phyloP scores from a whole-genome alignment of 148 eudicot genomes.

The Vaccinium macrocarpon region DNA sequence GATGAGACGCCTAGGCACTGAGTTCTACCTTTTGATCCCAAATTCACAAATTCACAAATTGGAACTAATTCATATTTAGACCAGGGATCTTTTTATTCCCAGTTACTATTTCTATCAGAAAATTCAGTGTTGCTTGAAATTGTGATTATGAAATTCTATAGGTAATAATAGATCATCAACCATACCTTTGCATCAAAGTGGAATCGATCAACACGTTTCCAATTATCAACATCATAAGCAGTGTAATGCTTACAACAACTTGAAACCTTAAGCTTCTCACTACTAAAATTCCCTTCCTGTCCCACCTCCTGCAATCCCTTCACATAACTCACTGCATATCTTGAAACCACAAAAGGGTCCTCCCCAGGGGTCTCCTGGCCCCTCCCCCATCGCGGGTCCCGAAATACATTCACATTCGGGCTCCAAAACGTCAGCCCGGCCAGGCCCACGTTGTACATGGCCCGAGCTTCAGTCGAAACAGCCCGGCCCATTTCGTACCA shows the following conservation, averaged over 20 bases:
- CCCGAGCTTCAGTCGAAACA: conserved; percentile 42
- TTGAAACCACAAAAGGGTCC: conserved; percentile 37
- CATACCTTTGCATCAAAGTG: conserved; percentile 46
- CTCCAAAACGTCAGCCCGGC: conserved; percentile 48
- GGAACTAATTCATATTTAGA: no score
- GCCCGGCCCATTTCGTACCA: conserved; percentile 48
- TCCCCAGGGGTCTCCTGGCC: conserved; percentile 49
- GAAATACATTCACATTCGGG: conserved; percentile 38
- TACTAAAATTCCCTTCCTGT: conserved; percentile 3
- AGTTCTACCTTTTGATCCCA: no score
- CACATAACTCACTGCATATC: conserved; percentile 34
- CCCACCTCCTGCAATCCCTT: conserved; percentile 34
- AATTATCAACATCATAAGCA: conserved; percentile 46
- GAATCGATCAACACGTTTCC: conserved; percentile 41
- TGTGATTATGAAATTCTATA: no score
- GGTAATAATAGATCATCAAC: neutral
- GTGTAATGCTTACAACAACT: conserved; percentile 48
- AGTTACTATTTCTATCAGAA: no score
- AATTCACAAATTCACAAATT: no score
- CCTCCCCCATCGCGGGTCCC: conserved; percentile 46
- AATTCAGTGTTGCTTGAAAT: neutral
- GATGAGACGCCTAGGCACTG: no score
- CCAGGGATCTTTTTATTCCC: no score
- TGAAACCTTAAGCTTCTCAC: conserved; percentile 39
- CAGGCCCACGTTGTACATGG: conserved; percentile 38